phyloP scores from a whole-genome alignment of 2,329 filamentous ascomycete genomes.

The Aspergillus alliaceus region DNA sequence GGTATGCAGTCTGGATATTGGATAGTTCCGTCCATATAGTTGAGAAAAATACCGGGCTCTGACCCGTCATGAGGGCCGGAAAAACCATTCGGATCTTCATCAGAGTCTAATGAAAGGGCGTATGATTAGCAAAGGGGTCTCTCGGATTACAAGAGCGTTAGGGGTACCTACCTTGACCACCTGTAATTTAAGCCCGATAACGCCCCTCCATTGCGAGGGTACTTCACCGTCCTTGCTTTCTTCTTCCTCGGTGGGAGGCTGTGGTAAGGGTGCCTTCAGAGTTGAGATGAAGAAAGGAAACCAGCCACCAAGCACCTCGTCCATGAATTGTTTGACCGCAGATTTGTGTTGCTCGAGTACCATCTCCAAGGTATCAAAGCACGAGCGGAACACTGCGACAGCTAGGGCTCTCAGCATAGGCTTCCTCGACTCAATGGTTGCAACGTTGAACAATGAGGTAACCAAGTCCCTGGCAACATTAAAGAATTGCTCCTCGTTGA shows the following conservation, averaged over 20 bases:
- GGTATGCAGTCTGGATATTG: constrained; percentile 69
- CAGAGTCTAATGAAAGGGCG: constrained; percentile 59
- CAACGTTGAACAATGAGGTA: constrained; percentile 78
- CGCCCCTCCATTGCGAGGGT: constrained; percentile 73
- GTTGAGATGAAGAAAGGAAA: constrained; percentile 82
- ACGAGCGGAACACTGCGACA: constrained; percentile 84
- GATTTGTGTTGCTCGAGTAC: constrained; percentile 88
- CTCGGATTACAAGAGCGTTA: neutral
- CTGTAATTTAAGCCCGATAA: constrained; percentile 86
- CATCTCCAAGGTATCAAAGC: constrained; percentile 95
- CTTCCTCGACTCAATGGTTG: constrained; percentile 72
- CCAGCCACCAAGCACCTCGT: constrained; percentile 81
- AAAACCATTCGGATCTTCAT: constrained; percentile 87
- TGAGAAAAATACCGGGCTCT: constrained; percentile 80
- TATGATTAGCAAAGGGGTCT: constrained; percentile 12
- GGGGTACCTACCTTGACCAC: constrained; percentile 67
- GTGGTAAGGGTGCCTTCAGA: constrained; percentile 72
- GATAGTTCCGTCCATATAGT: constrained; percentile 87
- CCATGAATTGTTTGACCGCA: constrained; percentile 84
- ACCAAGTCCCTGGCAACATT: constrained; percentile 82
- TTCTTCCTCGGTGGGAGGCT: constrained; percentile 57
- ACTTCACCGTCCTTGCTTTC: constrained; percentile 54
- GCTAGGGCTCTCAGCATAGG: constrained; percentile 78
- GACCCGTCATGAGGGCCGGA: constrained; percentile 74
- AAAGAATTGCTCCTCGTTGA: constrained; percentile 96